Base-by-base conservation (phyloP, 371 early-diverging fungal genomes). In the Actinomucor elegans region DNA sequence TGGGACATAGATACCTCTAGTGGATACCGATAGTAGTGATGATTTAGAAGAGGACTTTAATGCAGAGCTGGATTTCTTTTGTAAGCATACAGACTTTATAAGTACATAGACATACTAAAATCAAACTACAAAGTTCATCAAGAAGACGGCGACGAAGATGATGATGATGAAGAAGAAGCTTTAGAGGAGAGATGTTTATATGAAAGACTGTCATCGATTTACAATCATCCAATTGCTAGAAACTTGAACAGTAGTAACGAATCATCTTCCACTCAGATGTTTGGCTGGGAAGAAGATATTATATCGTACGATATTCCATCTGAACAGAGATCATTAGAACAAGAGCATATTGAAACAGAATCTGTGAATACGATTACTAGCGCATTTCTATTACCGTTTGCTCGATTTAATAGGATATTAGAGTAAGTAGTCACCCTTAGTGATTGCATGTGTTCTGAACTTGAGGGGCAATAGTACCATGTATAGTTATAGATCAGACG, bases 151-250 rank as follows among this genome's bases (percentile, higher is more conserved):
- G 48, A 42, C 5, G 54, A 52, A 5, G 52, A 52, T 6, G 52
- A 52, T 8, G 42, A 43, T 24, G 43, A 34, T 11, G 45, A 45
- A n/a, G 54, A 53, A 29, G 44, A 44, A 28, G 2, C 31, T 11
- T 35, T 53, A 35, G 54, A 53, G 23, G 54, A 53, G 35, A 15
- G 54, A 53, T 53, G 54, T 36, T 23, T 53, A 18, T 52, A 33
- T 17, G 52, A 52, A 33, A 41, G 42, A 42, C 10, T 52, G 14
- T 24, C 42, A 24, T 52, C 52, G 11, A 52, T 52, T 21, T 52
- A 52, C 17, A 52, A 26, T 17, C 52, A 52, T 26, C 52, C 52
- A 2, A 24, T 42, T 0, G 52, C 52, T 11, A 41, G 41, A 42
- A 42, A 42, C 5, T 47, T 47, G 20, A 33, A 31, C 6, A 47